Percentiles rank a stretch among this genome's conserved stretches.
These are phyloP conservation scores for Starmerella geochares DNA, from an alignment of 805 yeast species.

Conservation along the genomic window DNA sequence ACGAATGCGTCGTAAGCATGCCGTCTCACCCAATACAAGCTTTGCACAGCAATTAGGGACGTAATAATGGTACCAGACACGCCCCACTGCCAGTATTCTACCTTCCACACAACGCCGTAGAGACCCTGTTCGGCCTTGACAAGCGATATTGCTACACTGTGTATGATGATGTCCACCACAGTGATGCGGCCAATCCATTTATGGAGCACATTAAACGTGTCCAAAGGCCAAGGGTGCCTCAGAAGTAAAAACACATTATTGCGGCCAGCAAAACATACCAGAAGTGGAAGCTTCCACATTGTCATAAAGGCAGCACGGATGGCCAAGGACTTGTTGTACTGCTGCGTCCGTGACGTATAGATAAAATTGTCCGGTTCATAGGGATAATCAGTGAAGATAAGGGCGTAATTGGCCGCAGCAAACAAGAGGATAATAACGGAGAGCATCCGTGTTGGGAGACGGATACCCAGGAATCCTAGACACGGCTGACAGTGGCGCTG, in stretches of 20 bases:
- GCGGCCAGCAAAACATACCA: conserved; percentile 52
- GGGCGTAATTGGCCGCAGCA: conserved; percentile 27
- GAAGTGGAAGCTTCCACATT: conserved; percentile 36
- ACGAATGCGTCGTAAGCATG: conserved; percentile 50
- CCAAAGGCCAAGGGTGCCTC: conserved; percentile 36
- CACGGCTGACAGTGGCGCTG: conserved; percentile 11
- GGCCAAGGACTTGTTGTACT: conserved; percentile 19
- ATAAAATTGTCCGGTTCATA: conserved; percentile 14
- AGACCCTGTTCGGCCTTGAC: conserved; percentile 27
- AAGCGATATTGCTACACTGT: conserved; percentile 39
- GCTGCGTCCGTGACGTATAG: conserved; percentile 21
- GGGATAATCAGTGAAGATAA: conserved; percentile 21
- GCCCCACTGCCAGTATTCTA: conserved; percentile 31
- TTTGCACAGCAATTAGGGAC: conserved; percentile 40
- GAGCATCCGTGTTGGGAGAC: conserved; percentile 33
- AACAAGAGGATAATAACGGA: conserved; percentile 31
- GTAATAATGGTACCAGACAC: conserved; percentile 36
- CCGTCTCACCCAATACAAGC: conserved; percentile 43
- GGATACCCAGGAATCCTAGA: conserved; percentile 5
- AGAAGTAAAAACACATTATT: conserved; percentile 52
- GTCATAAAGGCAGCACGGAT: conserved; percentile 19
- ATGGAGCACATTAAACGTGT: conserved; percentile 44
- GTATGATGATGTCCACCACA: conserved; percentile 44
- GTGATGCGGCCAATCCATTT: conserved; percentile 53
- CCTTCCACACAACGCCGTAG: conserved; percentile 24